Conservation (phyloP, 495 filamentous ascomycete genomes). For the Tricharina praecox region DNA sequence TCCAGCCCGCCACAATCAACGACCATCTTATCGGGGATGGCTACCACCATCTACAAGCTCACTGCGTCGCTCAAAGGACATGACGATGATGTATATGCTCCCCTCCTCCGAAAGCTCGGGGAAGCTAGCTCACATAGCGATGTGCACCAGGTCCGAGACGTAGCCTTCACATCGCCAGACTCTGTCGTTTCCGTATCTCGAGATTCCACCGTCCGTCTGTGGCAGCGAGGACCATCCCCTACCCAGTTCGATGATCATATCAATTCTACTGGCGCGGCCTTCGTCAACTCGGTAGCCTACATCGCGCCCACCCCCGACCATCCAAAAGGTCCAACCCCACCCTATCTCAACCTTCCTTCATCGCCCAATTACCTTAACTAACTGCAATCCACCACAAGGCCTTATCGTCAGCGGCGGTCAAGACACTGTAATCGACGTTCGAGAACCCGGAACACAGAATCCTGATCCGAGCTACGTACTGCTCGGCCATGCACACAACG, state of each 20-base stretch:
- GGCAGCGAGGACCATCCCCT: slow-evolving; percentile 45
- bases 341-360: no score
- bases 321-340: slow-evolving; percentile 45
- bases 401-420: slow-evolving; percentile 73
- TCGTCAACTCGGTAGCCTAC: slow-evolving; percentile 72
- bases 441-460: slow-evolving; percentile 43
- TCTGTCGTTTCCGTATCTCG: slow-evolving; percentile 69
- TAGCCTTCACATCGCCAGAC: slow-evolving; percentile 60
- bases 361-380: no score
- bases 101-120: slow-evolving; percentile 7
- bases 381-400: slow-evolving; percentile 31
- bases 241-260: slow-evolving; percentile 58
- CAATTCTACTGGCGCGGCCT: slow-evolving; percentile 55
- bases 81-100: slow-evolving; percentile 56
- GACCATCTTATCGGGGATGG: not conserved
- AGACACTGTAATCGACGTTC: slow-evolving; percentile 83
- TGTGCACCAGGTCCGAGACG: slow-evolving; percentile 57
- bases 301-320: slow-evolving; percentile 49
- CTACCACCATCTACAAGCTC: slow-evolving; percentile 46
- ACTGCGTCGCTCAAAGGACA: slow-evolving; percentile 66
- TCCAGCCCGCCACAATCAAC: slow-evolving; percentile 1
- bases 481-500: slow-evolving; percentile 68
- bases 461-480: slow-evolving; percentile 67
- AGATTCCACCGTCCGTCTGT: slow-evolving; percentile 76
- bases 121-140: not conserved